A percentile compares a stretch with the other conserved stretches of the same genome.
Evolutionary conservation across 2,329 filamentous ascomycete genomes (phyloP).

Genomic region (Incumbomyces delicatus): DNA sequence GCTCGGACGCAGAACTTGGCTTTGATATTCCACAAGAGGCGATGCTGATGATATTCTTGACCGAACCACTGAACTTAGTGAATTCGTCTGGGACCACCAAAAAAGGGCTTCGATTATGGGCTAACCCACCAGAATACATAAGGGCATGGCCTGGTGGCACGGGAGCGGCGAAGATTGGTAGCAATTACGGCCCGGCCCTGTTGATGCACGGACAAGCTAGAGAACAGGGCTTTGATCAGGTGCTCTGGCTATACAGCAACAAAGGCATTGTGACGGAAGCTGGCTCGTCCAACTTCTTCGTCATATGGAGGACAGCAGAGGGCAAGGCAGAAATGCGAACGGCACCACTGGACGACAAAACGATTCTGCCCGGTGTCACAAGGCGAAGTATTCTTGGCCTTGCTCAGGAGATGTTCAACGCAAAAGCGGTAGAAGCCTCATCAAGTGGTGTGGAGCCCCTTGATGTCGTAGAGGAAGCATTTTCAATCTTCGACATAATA

Average conservation of each 20-base stretch:
- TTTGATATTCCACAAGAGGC: conserved; percentile 72
- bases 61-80: conserved; percentile 13
- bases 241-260: conserved; percentile 95
- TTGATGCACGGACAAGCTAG: conserved; percentile 68
- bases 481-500: conserved; percentile 68
- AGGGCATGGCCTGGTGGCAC: conserved; percentile 91
- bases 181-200: conserved; percentile 82
- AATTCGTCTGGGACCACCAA: neutral
- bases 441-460: conserved; percentile 56
- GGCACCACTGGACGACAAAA: neutral
- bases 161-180: conserved; percentile 83
- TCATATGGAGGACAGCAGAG: neutral
- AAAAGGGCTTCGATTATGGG: neutral
- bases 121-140: conserved; percentile 36
- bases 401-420: no score
- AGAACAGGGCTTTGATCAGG: conserved; percentile 68
- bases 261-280: conserved; percentile 66
- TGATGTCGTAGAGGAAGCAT: conserved; percentile 71
- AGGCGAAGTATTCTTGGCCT: neutral
- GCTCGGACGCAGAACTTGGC: conserved; percentile 67
- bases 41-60: conserved; percentile 72
- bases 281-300: conserved; percentile 40
- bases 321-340: neutral
- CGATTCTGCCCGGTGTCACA: neutral
- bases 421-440: no score